phyloP scores from a whole-genome alignment of 257 asterid species.

The Marsdenia floribunda region DNA sequence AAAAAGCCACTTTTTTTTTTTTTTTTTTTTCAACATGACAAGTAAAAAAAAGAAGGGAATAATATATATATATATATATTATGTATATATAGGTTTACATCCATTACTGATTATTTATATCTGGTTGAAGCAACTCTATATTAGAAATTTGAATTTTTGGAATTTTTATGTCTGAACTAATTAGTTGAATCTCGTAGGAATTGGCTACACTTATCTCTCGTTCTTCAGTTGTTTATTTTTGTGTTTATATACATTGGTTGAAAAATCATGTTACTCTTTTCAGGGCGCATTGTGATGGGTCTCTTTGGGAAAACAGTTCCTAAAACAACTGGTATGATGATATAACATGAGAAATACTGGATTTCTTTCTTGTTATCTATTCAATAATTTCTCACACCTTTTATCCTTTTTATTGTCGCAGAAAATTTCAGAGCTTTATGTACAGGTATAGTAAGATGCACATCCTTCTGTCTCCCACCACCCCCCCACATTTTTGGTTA shows the following conservation, averaged over 20 bases:
- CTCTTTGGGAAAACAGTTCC: conserved; percentile 95
- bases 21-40: no score
- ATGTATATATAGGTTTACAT: background rate
- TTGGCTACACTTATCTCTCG: background rate
- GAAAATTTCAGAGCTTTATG: conserved; percentile 92
- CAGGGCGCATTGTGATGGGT: conserved; percentile 83
- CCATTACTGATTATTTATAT: background rate
- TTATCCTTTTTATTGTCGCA: conserved; percentile 35
- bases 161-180: background rate
- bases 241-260: background rate
- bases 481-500: background rate
- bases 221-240: background rate
- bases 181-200: background rate
- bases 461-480: background rate
- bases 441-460: conserved; percentile 44
- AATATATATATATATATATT: no score
- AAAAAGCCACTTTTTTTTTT: no score
- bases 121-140: background rate
- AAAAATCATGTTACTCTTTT: background rate
- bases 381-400: conserved; percentile 13
- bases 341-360: conserved; percentile 6
- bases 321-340: conserved; percentile 72
- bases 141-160: background rate
- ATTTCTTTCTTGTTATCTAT: conserved; percentile 7
- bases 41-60: no score